phyloP scores from a whole-genome alignment of 2,329 filamentous ascomycete genomes.

The Talaromyces sp. region DNA sequence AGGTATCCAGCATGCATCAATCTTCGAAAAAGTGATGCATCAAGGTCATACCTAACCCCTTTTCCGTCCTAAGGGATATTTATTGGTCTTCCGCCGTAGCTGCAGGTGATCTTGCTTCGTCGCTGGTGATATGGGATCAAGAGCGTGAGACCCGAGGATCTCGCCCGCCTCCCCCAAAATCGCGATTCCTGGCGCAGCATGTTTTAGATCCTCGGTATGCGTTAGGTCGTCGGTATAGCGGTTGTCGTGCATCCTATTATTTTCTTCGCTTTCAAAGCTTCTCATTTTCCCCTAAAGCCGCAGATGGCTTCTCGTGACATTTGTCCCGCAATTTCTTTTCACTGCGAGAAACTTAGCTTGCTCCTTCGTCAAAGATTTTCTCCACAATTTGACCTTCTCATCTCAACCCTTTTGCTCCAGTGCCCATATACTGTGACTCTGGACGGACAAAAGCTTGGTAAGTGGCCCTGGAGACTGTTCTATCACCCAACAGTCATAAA shows the following conservation, averaged over 20 bases:
- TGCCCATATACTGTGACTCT: conserved; percentile 31
- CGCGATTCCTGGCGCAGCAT: conserved; percentile 60
- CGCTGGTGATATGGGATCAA: conserved; percentile 59
- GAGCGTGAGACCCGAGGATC: conserved; percentile 68
- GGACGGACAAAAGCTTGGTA: conserved; percentile 49
- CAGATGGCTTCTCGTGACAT: conserved; percentile 13
- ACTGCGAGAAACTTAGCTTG: conserved; percentile 35
- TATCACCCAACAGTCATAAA: conserved; percentile 57
- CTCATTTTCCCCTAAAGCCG: conserved; percentile 14
- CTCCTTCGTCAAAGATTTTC: conserved; percentile 53
- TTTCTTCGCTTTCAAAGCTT: conserved; percentile 55
- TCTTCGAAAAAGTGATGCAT: conserved; percentile 70
- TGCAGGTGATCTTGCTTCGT: conserved; percentile 73
- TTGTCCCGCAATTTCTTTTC: conserved; percentile 14
- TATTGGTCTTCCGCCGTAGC: conserved; percentile 67
- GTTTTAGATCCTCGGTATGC: conserved; percentile 57
- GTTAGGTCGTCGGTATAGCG: conserved; percentile 68
- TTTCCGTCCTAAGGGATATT: conserved; percentile 64
- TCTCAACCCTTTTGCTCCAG: conserved; percentile 47
- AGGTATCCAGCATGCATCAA: conserved; percentile 60
- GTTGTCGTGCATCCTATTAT: conserved; percentile 71
- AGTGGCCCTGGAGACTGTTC: conserved; percentile 54
- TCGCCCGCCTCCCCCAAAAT: conserved; percentile 75
- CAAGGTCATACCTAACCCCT: conserved; percentile 68
- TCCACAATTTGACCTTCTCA: conserved; percentile 49